phyloP scores from a whole-genome alignment of 331 rosid genomes.

The Stylosanthes scabra region DNA sequence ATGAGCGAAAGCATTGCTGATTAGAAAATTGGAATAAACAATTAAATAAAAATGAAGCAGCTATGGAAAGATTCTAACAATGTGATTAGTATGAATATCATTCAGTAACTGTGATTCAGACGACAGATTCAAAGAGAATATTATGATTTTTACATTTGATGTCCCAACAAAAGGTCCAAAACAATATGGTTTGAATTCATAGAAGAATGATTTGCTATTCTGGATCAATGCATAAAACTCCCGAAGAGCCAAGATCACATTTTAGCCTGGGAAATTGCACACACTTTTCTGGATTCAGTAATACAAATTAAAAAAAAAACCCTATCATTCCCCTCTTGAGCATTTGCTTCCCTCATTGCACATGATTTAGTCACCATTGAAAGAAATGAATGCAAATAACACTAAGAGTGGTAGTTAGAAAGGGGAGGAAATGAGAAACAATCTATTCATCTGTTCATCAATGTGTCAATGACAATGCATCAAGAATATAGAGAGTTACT shows the following conservation, averaged over 20 bases:
- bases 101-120: constrained; percentile 8
- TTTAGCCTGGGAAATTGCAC: constrained; percentile 3
- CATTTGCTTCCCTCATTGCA: constrained; percentile 10
- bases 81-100: constrained; percentile 11
- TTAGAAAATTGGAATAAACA: constrained; percentile 3
- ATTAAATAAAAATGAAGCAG: not conserved
- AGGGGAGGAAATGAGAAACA: too few species aligned
- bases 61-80: not conserved
- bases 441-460: too few species aligned
- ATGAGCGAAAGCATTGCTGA: not conserved
- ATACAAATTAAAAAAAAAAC: not conserved
- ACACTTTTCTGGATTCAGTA: not conserved
- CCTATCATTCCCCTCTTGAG: not conserved
- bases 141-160: not conserved
- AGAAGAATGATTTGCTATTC: not conserved
- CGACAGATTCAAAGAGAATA: constrained; percentile 16
- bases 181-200: not conserved
- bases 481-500: too few species aligned
- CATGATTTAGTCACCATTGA: not conserved
- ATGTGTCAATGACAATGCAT: too few species aligned
- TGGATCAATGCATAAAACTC: not conserved
- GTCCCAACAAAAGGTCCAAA: not conserved
- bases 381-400: constrained; percentile 1
- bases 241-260: not conserved
- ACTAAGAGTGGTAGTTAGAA: too few species aligned